A percentile compares a stretch with the other conserved stretches of the same genome.
phyloP scores from a whole-genome alignment of 257 asterid genomes.

The Paraleonurus japonicus region DNA sequence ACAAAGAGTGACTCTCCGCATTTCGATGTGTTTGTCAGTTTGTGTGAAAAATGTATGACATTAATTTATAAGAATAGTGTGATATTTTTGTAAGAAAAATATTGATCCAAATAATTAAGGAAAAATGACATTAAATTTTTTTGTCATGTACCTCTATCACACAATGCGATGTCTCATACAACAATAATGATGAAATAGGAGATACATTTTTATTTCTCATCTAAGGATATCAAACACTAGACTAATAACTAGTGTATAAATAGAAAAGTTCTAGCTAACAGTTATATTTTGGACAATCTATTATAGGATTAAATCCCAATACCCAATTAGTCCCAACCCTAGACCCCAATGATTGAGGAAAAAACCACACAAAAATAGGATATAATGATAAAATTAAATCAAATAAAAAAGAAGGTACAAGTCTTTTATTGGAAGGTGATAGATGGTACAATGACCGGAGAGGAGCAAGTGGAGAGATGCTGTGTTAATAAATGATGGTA shows the following conservation, averaged over 20 bases:
- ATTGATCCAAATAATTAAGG: too few species aligned
- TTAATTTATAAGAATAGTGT: too few species aligned
- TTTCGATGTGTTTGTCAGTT: too few species aligned
- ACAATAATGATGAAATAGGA: too few species aligned
- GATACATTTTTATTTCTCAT: too few species aligned
- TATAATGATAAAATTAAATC: neutral
- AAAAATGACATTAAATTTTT: too few species aligned
- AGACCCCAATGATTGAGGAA: constrained; percentile 1
- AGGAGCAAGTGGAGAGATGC: constrained; percentile 22
- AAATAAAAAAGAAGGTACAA: neutral
- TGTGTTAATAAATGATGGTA: neutral
- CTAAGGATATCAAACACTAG: too few species aligned
- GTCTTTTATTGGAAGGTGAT: constrained; percentile 32
- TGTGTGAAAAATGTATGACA: too few species aligned
- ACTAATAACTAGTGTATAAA: neutral
- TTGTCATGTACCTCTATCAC: too few species aligned
- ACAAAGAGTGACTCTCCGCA: too few species aligned
- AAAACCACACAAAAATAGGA: neutral
- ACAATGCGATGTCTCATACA: too few species aligned
- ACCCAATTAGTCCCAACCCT: neutral
- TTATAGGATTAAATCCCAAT: neutral
- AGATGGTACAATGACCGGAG: constrained; percentile 13
- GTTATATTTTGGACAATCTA: neutral
- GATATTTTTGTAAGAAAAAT: too few species aligned
- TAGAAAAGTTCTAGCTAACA: neutral